Conservation (phyloP, 208 protist species). For the Leishmania tarentolae region DNA sequence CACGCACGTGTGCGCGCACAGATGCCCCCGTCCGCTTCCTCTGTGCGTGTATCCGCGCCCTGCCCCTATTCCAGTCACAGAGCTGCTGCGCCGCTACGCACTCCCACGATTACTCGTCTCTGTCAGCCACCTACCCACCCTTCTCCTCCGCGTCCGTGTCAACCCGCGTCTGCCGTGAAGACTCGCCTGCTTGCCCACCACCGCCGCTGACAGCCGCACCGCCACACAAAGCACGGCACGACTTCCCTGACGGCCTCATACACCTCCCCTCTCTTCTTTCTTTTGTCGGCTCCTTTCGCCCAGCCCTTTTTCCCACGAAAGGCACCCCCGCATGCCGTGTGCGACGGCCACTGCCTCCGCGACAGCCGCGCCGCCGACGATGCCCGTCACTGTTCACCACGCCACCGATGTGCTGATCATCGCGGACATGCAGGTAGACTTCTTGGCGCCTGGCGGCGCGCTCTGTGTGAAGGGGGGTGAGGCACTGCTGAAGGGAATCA, state of each 20-base stretch:
- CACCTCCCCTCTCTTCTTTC: neutral
- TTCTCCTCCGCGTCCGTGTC: neutral
- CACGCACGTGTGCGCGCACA: neutral
- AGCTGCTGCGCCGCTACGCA: no score
- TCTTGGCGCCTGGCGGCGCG: constrained; percentile 47
- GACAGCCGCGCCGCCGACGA: neutral
- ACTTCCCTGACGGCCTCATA: neutral
- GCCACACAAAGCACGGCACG: neutral
- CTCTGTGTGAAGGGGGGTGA: constrained; percentile 42
- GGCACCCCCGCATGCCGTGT: neutral
- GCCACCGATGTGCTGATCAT: constrained; percentile 56
- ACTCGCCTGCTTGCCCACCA: neutral
- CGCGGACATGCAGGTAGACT: constrained; percentile 79
- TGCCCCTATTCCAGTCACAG: neutral
- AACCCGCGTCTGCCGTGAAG: no score
- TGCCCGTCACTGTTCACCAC: constrained; percentile 1
- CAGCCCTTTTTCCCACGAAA: neutral
- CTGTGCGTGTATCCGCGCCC: neutral
- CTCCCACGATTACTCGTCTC: neutral
- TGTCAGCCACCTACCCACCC: neutral
- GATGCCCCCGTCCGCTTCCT: neutral
- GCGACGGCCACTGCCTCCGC: neutral
- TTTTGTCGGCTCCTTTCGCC: neutral
- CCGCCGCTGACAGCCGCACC: neutral
- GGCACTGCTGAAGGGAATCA: constrained; percentile 47